A percentile compares a stretch with the other conserved stretches of the same genome.
These are phyloP conservation scores for Paracoccidioides brasiliensis DNA, from an alignment of 2,329 filamentous ascomycete species.

Conservation along the genomic window DNA sequence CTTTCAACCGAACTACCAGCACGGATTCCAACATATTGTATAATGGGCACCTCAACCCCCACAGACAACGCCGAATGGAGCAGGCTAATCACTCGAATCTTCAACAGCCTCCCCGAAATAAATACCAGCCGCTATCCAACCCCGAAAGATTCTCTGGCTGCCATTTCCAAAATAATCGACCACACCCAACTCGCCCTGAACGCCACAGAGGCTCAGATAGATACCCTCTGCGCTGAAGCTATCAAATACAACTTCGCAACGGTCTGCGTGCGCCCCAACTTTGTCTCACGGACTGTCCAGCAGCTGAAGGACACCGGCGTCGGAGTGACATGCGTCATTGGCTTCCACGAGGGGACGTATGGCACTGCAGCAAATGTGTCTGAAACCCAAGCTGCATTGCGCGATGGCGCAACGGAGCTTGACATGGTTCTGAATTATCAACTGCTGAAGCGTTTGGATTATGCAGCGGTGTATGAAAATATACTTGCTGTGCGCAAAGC, in stretches of 20 bases:
- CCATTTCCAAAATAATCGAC: slow-evolving; percentile 28
- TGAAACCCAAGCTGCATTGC: slow-evolving; percentile 39
- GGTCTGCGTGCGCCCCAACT: slow-evolving; percentile 44
- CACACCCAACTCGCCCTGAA: slow-evolving; percentile 32
- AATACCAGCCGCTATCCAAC: slow-evolving; percentile 13
- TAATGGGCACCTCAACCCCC: slow-evolving; percentile 9
- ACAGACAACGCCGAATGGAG: slow-evolving; percentile 24
- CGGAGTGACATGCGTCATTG: slow-evolving; percentile 45
- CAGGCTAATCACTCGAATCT: slow-evolving; percentile 17
- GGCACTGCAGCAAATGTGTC: slow-evolving; percentile 38
- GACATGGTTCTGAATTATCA: slow-evolving; percentile 47
- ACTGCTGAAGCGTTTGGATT: slow-evolving; percentile 33
- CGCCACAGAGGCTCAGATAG: slow-evolving; percentile 36
- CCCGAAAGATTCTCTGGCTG: slow-evolving; percentile 12
- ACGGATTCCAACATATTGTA: background rate
- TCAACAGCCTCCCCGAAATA: slow-evolving; percentile 16
- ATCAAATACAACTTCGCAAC: slow-evolving; percentile 30
- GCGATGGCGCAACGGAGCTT: slow-evolving; percentile 41
- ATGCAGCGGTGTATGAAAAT: slow-evolving; percentile 40
- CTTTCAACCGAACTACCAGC: background rate
- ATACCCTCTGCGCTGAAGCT: slow-evolving; percentile 44
- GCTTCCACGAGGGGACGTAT: slow-evolving; percentile 47
- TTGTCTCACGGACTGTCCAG: slow-evolving; percentile 38
- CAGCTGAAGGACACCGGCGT: slow-evolving; percentile 36
- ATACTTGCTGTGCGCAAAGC: slow-evolving; percentile 39